These are phyloP conservation scores for Aspergillus costaricaensis DNA, from an alignment of 2,329 filamentous ascomycete species.

Conservation along the genomic window DNA sequence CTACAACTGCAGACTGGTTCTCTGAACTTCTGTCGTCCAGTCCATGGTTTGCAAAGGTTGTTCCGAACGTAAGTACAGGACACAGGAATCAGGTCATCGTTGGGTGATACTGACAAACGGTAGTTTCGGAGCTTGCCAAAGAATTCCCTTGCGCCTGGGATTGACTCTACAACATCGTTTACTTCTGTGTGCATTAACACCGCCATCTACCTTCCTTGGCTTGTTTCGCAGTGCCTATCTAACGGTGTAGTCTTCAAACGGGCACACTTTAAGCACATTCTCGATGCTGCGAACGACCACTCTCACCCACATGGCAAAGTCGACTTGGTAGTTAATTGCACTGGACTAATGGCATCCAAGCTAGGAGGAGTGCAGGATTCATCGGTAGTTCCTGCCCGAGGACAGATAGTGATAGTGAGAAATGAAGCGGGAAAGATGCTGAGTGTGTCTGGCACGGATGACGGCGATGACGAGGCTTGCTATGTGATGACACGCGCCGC, in stretches of 20 bases:
- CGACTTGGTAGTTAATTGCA: constrained; percentile 77
- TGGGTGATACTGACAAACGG: not conserved
- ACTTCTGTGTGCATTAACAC: constrained; percentile 88
- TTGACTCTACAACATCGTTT: constrained; percentile 71
- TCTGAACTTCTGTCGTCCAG: constrained; percentile 64
- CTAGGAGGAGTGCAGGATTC: constrained; percentile 79
- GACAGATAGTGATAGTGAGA: constrained; percentile 78
- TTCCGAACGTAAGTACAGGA: constrained; percentile 60
- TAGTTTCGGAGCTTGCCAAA: constrained; percentile 62
- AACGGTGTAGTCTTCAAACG: constrained; percentile 68
- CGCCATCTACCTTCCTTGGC: constrained; percentile 79
- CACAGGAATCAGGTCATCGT: constrained; percentile 15
- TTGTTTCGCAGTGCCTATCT: constrained; percentile 71
- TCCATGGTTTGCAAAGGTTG: constrained; percentile 70
- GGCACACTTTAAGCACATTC: constrained; percentile 64
- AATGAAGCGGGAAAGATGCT: constrained; percentile 73
- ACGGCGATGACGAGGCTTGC: constrained; percentile 67
- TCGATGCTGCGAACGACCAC: constrained; percentile 60
- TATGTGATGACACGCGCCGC: constrained; percentile 80
- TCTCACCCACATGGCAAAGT: constrained; percentile 57
- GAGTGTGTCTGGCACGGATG: constrained; percentile 69
- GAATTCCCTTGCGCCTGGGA: constrained; percentile 60
- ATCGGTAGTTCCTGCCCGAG: constrained; percentile 71
- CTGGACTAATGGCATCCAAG: constrained; percentile 69
- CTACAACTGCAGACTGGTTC: constrained; percentile 58